Percentiles rank a stretch among this genome's conserved stretches.
Evolutionary conservation across 2,329 filamentous ascomycete genomes (phyloP).

Genomic region (Colletotrichum sp.): DNA sequence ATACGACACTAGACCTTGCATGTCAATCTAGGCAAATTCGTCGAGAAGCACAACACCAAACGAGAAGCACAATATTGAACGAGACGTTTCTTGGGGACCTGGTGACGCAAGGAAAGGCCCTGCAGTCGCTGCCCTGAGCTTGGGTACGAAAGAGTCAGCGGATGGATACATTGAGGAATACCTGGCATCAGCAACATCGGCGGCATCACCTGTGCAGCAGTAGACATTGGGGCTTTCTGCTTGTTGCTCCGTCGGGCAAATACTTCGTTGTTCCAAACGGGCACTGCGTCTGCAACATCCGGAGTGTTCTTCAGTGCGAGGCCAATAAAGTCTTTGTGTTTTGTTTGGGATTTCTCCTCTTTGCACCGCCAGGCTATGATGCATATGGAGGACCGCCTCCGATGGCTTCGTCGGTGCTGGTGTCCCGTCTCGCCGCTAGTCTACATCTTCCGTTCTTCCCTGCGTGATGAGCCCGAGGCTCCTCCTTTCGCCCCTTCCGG

Average conservation of each 20-base stretch:
- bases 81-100: not conserved
- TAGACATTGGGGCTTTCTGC: not conserved
- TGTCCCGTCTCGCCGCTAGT: not conserved
- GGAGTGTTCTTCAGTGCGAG: not conserved
- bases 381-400: not conserved
- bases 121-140: not conserved
- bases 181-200: not conserved
- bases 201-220: not conserved
- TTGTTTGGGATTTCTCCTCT: not conserved
- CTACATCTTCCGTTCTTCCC: not conserved
- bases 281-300: not conserved
- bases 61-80: not conserved
- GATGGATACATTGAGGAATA: not conserved
- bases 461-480: not conserved
- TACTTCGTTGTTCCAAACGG: not conserved
- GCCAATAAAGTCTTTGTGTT: not conserved
- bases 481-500: not conserved
- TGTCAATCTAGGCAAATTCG: not conserved
- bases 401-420: not conserved
- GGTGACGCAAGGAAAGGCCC: not conserved
- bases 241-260: not conserved
- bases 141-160: not conserved
- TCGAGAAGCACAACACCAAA: not conserved
- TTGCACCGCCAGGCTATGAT: not conserved
- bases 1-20: not conserved